Evolutionary conservation across 345 rosid genomes (phyloP).

Genomic region (Linum tenue): DNA sequence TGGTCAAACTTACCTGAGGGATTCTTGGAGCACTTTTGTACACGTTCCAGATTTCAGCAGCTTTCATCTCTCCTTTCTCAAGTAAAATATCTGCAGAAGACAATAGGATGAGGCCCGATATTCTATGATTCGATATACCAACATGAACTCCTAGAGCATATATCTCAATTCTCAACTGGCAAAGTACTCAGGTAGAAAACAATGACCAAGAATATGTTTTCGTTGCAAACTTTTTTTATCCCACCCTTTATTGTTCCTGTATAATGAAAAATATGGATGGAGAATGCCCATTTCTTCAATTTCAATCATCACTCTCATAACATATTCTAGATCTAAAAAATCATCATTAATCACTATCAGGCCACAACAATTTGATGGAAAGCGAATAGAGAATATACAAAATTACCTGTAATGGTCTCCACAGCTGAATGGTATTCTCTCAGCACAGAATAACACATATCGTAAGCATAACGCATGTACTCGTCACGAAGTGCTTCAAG

Average conservation of each 20-base stretch:
- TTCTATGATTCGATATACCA: background rate
- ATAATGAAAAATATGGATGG: too few species aligned
- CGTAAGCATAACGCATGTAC: constrained; percentile 72
- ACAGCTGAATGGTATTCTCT: constrained; percentile 82
- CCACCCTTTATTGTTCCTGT: too few species aligned
- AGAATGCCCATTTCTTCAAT: background rate
- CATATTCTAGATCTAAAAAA: background rate
- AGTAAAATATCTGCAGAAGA: constrained; percentile 60
- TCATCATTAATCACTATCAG: too few species aligned
- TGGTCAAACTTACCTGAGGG: constrained; percentile 48
- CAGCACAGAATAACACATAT: constrained; percentile 68
- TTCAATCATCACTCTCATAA: background rate
- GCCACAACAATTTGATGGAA: too few species aligned
- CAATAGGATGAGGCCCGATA: constrained; percentile 7
- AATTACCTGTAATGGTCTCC: constrained; percentile 77
- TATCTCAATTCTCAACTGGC: too few species aligned
- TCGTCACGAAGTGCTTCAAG: constrained; percentile 91
- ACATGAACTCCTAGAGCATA: background rate
- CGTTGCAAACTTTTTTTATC: too few species aligned
- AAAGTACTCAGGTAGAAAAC: too few species aligned
- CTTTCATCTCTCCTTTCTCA: constrained; percentile 65
- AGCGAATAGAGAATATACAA: background rate
- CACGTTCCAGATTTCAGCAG: constrained; percentile 74
- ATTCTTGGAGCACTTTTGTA: constrained; percentile 60
- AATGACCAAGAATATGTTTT: too few species aligned